Conservation (phyloP, 1,284 basidiomycete genomes). For the Athelia psychrophila region DNA sequence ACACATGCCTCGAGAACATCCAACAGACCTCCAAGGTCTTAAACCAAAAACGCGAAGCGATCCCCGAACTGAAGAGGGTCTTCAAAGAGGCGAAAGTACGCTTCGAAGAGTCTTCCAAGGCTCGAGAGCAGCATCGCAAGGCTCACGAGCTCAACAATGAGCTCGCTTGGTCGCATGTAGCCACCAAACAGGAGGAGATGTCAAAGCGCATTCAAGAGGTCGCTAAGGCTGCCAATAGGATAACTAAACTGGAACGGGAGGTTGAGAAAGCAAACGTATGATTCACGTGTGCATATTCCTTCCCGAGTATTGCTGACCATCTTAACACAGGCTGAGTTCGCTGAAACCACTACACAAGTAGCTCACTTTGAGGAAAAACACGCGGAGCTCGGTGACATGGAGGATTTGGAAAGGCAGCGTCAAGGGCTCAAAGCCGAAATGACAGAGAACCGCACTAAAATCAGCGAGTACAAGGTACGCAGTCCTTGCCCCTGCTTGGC, state of each 20-base stretch:
- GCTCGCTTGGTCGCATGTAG: slow-evolving; percentile 88
- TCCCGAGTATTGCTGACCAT: slow-evolving; percentile 2
- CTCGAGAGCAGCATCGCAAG: slow-evolving; percentile 67
- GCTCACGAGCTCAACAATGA: slow-evolving; percentile 75
- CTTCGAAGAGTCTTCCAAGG: slow-evolving; percentile 74
- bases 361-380: slow-evolving; percentile 44
- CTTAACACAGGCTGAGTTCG: slow-evolving; percentile 32
- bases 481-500: slow-evolving; percentile 3
- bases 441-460: slow-evolving; percentile 40
- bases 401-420: slow-evolving; percentile 45
- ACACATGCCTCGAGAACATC: slow-evolving; percentile 72
- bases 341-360: slow-evolving; percentile 44
- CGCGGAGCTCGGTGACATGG: slow-evolving; percentile 47
- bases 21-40: slow-evolving; percentile 62
- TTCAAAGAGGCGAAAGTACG: slow-evolving; percentile 58
- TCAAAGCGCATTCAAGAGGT: slow-evolving; percentile 47
- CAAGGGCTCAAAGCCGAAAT: slow-evolving; percentile 42
- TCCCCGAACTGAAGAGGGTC: slow-evolving; percentile 70
- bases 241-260: slow-evolving; percentile 50
- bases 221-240: slow-evolving; percentile 41
- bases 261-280: slow-evolving; percentile 47
- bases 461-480: slow-evolving; percentile 46
- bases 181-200: slow-evolving; percentile 67
- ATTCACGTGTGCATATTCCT: slow-evolving; percentile 1
- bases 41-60: slow-evolving; percentile 62